Percentiles rank a stretch among this genome's conserved stretches.
Evolutionary conservation across 2,329 filamentous ascomycete species (phyloP).

Genomic region (Seiridium unicorne): DNA sequence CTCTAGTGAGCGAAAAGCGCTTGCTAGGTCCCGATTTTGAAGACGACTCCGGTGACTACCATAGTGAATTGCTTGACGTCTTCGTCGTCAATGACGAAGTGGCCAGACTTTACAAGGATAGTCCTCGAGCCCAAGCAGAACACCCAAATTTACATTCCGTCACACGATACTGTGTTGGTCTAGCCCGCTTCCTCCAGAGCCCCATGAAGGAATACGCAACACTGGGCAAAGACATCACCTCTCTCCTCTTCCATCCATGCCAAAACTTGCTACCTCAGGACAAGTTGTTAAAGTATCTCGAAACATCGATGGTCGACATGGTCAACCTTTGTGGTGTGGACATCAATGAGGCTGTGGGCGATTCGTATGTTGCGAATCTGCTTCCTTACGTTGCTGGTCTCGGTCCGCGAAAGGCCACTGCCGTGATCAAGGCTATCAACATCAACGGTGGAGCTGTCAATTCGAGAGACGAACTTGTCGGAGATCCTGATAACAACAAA

Average conservation of each 20-base stretch:
- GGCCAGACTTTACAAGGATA: slow-evolving; percentile 93
- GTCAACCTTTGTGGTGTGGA: slow-evolving; percentile 96
- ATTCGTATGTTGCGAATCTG: slow-evolving; percentile 80
- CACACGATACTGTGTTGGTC: slow-evolving; percentile 83
- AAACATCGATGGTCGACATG: slow-evolving; percentile 98
- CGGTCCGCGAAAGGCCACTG: slow-evolving; percentile 85
- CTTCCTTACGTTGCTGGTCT: slow-evolving; percentile 89
- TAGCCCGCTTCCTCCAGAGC: slow-evolving; percentile 91
- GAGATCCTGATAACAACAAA: slow-evolving; percentile 78
- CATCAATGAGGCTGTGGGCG: slow-evolving; percentile 84
- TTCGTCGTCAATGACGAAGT: slow-evolving; percentile 95
- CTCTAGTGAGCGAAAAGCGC: slow-evolving; percentile 73
- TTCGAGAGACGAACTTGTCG: slow-evolving; percentile 83
- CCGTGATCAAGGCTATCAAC: slow-evolving; percentile 85
- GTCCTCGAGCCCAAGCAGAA: slow-evolving; percentile 73
- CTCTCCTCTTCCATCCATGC: slow-evolving; percentile 83
- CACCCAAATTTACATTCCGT: slow-evolving; percentile 78
- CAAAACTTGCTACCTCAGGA: slow-evolving; percentile 87
- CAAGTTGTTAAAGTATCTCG: slow-evolving; percentile 80
- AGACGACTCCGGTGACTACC: slow-evolving; percentile 75
- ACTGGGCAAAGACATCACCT: slow-evolving; percentile 82
- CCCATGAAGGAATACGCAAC: slow-evolving; percentile 96
- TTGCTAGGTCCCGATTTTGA: slow-evolving; percentile 80
- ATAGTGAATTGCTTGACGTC: slow-evolving; percentile 79
- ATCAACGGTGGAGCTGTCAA: slow-evolving; percentile 84